These are phyloP conservation scores for Malbranchea zuffiana DNA, from an alignment of 2,329 filamentous ascomycete species.

Conservation along the genomic window DNA sequence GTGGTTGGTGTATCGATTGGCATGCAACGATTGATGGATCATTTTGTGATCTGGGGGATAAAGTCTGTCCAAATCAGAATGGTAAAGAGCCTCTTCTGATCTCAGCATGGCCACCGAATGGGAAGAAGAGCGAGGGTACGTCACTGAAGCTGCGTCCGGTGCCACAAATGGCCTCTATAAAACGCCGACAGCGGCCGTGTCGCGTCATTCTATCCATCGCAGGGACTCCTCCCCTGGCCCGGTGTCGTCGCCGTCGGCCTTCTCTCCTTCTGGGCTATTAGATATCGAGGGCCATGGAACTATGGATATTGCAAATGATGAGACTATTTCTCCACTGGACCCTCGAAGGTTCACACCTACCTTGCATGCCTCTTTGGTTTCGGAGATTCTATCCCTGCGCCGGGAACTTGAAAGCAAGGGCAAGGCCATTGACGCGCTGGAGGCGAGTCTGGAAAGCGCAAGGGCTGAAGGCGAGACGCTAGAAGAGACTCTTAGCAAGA, in stretches of 20 bases:
- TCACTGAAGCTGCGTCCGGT: conserved; percentile 53
- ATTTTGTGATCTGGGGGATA: neutral
- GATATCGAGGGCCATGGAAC: conserved; percentile 29
- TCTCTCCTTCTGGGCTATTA: conserved; percentile 36
- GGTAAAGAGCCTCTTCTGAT: neutral
- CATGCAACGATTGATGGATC: too few species aligned
- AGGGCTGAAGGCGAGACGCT: conserved; percentile 65
- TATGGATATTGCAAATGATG: conserved; percentile 39
- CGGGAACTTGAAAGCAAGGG: conserved; percentile 86
- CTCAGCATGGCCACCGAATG: conserved; percentile 21
- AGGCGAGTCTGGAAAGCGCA: conserved; percentile 58
- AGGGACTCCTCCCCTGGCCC: conserved; percentile 55
- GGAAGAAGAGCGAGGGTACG: conserved; percentile 45
- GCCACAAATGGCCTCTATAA: conserved; percentile 62
- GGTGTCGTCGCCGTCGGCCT: conserved; percentile 50
- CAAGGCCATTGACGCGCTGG: conserved; percentile 74
- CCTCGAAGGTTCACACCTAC: conserved; percentile 90
- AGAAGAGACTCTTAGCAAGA: conserved; percentile 49
- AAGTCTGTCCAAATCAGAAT: neutral
- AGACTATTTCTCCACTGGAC: conserved; percentile 66
- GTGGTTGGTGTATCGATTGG: too few species aligned
- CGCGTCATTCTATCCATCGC: conserved; percentile 54
- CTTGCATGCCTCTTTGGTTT: conserved; percentile 84
- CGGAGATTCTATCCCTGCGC: conserved; percentile 78
- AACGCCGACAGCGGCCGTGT: conserved; percentile 45